A percentile compares a stretch with the other conserved stretches of the same genome.
Conservation (phyloP, 129 eudicot species). For the Deinandra increscens region DNA sequence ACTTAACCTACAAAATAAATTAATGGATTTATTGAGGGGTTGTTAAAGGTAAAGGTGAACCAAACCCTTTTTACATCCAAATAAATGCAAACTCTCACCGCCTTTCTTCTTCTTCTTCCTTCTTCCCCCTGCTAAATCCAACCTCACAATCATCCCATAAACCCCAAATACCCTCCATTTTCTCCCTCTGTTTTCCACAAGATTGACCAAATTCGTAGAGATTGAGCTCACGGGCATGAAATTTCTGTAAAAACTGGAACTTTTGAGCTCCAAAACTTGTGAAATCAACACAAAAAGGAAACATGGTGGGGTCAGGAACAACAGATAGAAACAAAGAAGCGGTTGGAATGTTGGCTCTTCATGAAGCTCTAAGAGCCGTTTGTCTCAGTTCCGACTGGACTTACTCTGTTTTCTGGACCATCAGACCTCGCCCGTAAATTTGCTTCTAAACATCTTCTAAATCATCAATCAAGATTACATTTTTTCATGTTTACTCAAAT, state of each 20-base stretch:
- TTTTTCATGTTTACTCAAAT: slow-evolving; percentile 21
- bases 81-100: slow-evolving; percentile 31
- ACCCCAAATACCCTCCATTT: slow-evolving; percentile 12
- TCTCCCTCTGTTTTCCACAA: not conserved
- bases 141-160: slow-evolving; percentile 4
- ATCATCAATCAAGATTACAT: not conserved
- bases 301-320: slow-evolving; percentile 45
- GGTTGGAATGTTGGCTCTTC: slow-evolving; percentile 48
- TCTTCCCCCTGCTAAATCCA: slow-evolving; percentile 3
- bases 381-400: slow-evolving; percentile 91
- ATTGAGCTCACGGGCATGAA: slow-evolving; percentile 4
- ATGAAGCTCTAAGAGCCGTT: slow-evolving; percentile 67
- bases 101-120: slow-evolving; percentile 18
- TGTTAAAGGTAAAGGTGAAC: slow-evolving; percentile 30
- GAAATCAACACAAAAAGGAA: slow-evolving; percentile 15
- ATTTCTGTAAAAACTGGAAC: too few relatives aligned
- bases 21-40: slow-evolving; percentile 15
- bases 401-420: slow-evolving; percentile 98
- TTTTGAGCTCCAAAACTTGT: not conserved
- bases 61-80: slow-evolving; percentile 30
- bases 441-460: not conserved
- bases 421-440: slow-evolving; percentile 85
- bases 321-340: slow-evolving; percentile 47
- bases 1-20: slow-evolving; percentile 32
- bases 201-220: not conserved